Evolutionary conservation across 495 filamentous ascomycete genomes (phyloP).

Genomic region (Hypomontagnella submonticulosa): DNA sequence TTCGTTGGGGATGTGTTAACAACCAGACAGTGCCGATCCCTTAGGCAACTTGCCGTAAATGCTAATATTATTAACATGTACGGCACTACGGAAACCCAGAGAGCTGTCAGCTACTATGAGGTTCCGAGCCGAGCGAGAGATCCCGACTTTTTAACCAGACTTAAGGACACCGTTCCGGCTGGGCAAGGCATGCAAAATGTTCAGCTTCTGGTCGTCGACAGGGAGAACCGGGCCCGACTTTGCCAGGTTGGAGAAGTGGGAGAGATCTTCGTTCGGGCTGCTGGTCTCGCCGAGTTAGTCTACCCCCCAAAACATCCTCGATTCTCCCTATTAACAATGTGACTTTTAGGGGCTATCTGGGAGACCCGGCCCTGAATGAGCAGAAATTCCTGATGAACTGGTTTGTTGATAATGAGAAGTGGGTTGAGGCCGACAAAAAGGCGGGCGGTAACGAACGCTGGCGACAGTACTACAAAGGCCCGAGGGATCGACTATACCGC

Average conservation of each 20-base stretch:
- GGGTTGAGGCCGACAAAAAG: slow-evolving; percentile 73
- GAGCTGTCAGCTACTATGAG: slow-evolving; percentile 88
- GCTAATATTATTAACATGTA: slow-evolving; percentile 90
- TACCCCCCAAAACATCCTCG: not conserved
- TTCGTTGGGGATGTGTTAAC: slow-evolving; percentile 95
- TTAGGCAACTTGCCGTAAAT: slow-evolving; percentile 83
- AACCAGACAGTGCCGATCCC: slow-evolving; percentile 82
- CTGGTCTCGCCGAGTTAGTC: slow-evolving; percentile 78
- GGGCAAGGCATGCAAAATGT: slow-evolving; percentile 94
- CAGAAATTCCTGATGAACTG: slow-evolving; percentile 89
- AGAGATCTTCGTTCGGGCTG: slow-evolving; percentile 90
- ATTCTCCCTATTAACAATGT: slow-evolving; percentile 6
- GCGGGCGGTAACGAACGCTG: slow-evolving; percentile 70
- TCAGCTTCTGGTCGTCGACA: slow-evolving; percentile 90
- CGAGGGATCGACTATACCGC: slow-evolving; percentile 86
- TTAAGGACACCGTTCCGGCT: slow-evolving; percentile 85
- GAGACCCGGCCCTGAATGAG: slow-evolving; percentile 73
- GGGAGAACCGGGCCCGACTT: slow-evolving; percentile 73
- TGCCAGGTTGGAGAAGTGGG: slow-evolving; percentile 86
- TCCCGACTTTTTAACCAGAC: slow-evolving; percentile 72
- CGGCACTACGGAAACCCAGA: slow-evolving; percentile 89
- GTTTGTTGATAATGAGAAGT: slow-evolving; percentile 81
- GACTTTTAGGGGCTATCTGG: slow-evolving; percentile 71
- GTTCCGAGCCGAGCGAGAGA: slow-evolving; percentile 76
- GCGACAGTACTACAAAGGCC: slow-evolving; percentile 82